These are phyloP conservation scores for Lactarius vividus DNA, from an alignment of 768 basidiomycete genomes.

Conservation along the genomic window DNA sequence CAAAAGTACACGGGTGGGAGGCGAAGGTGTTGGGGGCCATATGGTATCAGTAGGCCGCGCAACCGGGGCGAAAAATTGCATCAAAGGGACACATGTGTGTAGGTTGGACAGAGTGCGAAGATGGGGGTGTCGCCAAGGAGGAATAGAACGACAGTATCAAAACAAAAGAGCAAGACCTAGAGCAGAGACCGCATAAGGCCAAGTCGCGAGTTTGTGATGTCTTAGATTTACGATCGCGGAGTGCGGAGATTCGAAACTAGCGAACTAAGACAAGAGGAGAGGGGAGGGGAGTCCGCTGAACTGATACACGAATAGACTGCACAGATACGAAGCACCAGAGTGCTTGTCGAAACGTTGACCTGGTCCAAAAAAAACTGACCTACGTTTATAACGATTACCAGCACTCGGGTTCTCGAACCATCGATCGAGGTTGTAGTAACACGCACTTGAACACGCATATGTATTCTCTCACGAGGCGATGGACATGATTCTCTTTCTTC, in stretches of 20 bases:
- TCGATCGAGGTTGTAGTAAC: background rate
- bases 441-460: background rate
- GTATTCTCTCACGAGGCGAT: background rate
- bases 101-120: background rate
- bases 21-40: background rate
- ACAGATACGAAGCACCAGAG: background rate
- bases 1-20: background rate
- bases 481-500: background rate
- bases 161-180: background rate
- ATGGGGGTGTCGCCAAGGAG: background rate
- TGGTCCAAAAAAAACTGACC: background rate
- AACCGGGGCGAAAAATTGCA: background rate
- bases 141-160: background rate
- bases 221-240: slow-evolving; percentile 15
- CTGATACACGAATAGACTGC: background rate
- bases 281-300: background rate
- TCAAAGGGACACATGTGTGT: background rate
- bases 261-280: background rate
- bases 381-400: background rate
- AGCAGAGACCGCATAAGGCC: background rate
- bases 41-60: background rate
- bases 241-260: slow-evolving; percentile 9
- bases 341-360: background rate
- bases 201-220: background rate
- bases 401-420: background rate